phyloP scores from a whole-genome alignment of 179 eudicot species.

The Patellifolia procumbens region DNA sequence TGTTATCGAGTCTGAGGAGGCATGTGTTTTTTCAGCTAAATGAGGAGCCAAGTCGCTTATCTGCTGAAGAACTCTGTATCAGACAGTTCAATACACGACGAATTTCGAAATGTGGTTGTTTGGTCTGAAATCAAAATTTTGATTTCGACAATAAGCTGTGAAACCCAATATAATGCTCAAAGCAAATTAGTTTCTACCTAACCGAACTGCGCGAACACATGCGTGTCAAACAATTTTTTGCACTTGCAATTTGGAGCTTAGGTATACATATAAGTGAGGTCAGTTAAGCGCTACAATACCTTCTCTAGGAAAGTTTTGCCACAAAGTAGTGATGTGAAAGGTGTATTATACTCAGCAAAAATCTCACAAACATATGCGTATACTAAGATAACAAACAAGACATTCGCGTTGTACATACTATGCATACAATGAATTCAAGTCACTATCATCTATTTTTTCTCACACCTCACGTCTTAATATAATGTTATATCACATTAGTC shows the following conservation, averaged over 20 bases:
- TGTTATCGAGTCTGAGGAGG: neutral
- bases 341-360: neutral
- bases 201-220: neutral
- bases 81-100: neutral
- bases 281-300: neutral
- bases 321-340: neutral
- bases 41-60: neutral
- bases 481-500: neutral
- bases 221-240: neutral
- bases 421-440: too few species aligned
- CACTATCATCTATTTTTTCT: neutral
- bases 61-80: neutral
- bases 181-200: neutral
- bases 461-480: neutral
- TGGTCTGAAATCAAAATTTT: neutral
- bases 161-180: neutral
- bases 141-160: neutral
- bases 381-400: too few species aligned
- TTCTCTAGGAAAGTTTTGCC: neutral
- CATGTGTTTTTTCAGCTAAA: neutral
- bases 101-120: neutral
- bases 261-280: neutral
- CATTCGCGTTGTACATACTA: too few species aligned
- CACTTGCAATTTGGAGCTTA: neutral
- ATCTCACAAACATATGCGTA: neutral